These are phyloP conservation scores for Artemisia tridentata DNA, from an alignment of 129 eudicot genomes.

Conservation along the genomic window DNA sequence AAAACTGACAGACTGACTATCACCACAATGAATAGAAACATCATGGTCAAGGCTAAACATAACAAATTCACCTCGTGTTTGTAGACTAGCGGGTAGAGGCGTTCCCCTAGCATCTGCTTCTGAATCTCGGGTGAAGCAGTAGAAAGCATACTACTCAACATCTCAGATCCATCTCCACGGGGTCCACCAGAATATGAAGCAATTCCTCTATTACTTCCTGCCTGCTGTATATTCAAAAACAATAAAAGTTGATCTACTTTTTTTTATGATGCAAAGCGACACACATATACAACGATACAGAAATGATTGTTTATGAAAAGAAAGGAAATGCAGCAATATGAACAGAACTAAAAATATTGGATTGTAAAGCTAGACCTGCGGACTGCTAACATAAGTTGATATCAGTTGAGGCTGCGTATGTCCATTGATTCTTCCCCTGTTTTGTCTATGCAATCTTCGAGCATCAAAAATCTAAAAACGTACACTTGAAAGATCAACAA, in stretches of 20 bases:
- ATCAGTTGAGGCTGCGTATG: conserved; percentile 22
- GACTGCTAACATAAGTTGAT: too few species aligned
- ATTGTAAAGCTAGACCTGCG: too few species aligned
- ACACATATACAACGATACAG: too few species aligned
- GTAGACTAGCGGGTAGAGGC: conserved; percentile 73
- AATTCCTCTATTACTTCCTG: conserved; percentile 42
- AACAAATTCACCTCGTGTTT: conserved; percentile 49
- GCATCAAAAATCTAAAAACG: conserved; percentile 46
- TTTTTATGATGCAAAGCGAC: too few species aligned
- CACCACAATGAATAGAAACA: neutral
- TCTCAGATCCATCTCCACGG: conserved; percentile 53
- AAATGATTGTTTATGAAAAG: too few species aligned
- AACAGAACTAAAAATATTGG: too few species aligned
- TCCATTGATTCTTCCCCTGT: conserved; percentile 58
- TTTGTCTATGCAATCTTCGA: conserved; percentile 55
- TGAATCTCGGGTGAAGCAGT: conserved; percentile 72
- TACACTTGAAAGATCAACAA: neutral
- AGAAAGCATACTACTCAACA: conserved; percentile 68
- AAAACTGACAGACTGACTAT: neutral
- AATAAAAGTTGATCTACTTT: too few species aligned
- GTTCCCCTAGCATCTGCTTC: conserved; percentile 80
- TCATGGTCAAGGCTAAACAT: neutral
- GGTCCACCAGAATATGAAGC: conserved; percentile 38
- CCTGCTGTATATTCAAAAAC: neutral
- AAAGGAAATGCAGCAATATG: too few species aligned